Evolutionary conservation across 208 protist genomes (phyloP).

Genomic region (Crithidia expoeki): DNA sequence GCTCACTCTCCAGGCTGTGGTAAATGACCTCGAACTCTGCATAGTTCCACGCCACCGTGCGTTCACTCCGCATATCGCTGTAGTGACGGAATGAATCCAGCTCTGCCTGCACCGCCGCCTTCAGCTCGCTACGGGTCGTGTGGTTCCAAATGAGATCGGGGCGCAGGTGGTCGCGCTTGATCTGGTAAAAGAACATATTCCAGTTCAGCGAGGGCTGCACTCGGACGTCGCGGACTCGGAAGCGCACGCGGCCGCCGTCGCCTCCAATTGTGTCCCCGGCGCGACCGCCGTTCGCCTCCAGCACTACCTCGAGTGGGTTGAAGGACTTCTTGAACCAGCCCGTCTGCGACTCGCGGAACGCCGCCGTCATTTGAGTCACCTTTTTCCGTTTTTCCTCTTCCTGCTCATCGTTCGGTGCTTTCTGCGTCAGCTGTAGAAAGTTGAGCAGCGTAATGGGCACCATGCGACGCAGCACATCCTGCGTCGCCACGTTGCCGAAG

Average conservation of each 20-base stretch:
- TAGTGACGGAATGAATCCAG: conserved; percentile 69
- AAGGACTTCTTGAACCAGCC: conserved; percentile 87
- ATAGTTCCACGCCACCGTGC: conserved; percentile 90
- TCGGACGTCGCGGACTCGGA: conserved; percentile 52
- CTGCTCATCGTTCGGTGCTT: conserved; percentile 56
- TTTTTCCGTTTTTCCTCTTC: conserved; percentile 52
- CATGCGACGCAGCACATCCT: conserved; percentile 90
- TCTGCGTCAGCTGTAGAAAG: conserved; percentile 83
- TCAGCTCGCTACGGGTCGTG: conserved; percentile 89
- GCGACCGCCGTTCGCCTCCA: conserved; percentile 17
- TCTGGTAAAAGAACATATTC: conserved; percentile 89
- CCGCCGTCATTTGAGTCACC: conserved; percentile 62
- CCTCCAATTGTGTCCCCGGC: not conserved
- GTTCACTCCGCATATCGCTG: conserved; percentile 40
- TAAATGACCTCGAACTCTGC: conserved; percentile 94
- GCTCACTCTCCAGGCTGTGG: conserved; percentile 85
- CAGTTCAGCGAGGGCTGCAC: conserved; percentile 88
- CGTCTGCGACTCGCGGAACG: conserved; percentile 62
- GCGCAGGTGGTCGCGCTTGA: conserved; percentile 84
- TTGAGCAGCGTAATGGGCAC: conserved; percentile 84
- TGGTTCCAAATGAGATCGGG: conserved; percentile 95
- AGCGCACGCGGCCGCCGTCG: conserved; percentile 30
- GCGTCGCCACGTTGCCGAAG: conserved; percentile 67
- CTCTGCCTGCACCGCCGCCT: conserved; percentile 85
- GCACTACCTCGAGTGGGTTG: conserved; percentile 48